These are phyloP conservation scores for Berberis vulgaris DNA, from an alignment of 164 flowering plant species.

Conservation along the genomic window DNA sequence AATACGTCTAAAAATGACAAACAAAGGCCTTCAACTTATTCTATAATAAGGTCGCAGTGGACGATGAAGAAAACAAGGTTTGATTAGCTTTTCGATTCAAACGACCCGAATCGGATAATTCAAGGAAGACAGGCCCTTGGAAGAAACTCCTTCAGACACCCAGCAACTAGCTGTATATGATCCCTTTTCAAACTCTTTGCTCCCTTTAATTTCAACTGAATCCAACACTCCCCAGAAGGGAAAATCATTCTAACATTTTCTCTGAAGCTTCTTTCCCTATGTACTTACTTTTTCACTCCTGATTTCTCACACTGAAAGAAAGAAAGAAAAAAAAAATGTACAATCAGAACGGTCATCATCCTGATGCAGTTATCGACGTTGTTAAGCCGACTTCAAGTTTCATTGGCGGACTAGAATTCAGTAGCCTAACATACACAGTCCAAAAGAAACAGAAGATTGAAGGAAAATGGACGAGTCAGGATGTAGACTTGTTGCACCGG, in stretches of 20 bases:
- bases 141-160: constrained; percentile 19
- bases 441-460: constrained; percentile 33
- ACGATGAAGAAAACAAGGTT: constrained; percentile 23
- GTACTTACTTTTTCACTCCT: neutral
- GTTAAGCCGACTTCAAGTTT: constrained; percentile 28
- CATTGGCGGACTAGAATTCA: constrained; percentile 54
- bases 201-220: constrained; percentile 2
- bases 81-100: constrained; percentile 16
- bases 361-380: constrained; percentile 38
- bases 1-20: too few species aligned
- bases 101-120: constrained; percentile 26
- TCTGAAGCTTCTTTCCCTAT: neutral
- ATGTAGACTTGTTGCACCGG: constrained; percentile 44
- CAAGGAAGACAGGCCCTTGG: constrained; percentile 40
- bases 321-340: constrained; percentile 7
- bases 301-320: neutral
- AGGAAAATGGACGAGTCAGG: constrained; percentile 41
- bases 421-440: constrained; percentile 47
- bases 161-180: constrained; percentile 9
- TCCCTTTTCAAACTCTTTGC: constrained; percentile 10
- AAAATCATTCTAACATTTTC: too few species aligned
- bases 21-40: neutral
- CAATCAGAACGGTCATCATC: constrained; percentile 13
- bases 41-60: constrained; percentile 4
- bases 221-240: neutral